phyloP scores from a whole-genome alignment of 1,284 basidiomycete species.

The Cystobasidium sp. region DNA sequence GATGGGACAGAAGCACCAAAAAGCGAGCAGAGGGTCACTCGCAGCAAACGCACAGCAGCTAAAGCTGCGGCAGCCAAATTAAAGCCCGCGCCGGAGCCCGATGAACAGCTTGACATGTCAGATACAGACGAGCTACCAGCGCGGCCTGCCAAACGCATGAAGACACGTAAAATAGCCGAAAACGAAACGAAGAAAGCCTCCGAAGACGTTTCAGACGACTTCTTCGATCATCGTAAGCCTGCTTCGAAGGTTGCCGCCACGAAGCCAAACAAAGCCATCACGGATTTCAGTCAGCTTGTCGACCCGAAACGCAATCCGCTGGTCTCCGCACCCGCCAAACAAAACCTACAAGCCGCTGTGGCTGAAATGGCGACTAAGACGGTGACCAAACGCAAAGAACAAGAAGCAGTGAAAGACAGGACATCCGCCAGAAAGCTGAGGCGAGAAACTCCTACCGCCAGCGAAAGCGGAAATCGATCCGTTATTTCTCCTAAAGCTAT shows the following conservation, averaged over 20 bases:
- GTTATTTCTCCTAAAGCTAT: not conserved
- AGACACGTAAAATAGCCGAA: not conserved
- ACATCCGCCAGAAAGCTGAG: no score
- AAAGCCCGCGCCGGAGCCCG: not conserved
- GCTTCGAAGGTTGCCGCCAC: not conserved
- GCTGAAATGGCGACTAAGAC: no score
- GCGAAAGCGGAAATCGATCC: not conserved
- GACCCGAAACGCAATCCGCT: not conserved
- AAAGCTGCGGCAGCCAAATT: not conserved
- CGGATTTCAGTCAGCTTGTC: not conserved
- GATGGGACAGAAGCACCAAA: no score
- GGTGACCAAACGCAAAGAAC: no score
- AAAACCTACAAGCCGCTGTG: not conserved
- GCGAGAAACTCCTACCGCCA: no score
- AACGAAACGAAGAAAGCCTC: no score
- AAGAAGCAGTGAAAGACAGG: no score
- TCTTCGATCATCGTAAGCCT: conserved; percentile 6
- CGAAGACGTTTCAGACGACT: not conserved
- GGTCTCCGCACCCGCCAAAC: not conserved
- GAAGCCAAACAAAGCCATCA: conserved; percentile 1
- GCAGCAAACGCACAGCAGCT: no score
- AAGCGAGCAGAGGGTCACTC: no score
- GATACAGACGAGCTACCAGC: not conserved
- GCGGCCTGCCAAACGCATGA: not conserved
- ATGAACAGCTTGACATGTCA: not conserved